A percentile compares a stretch with the other conserved stretches of the same genome.
Conservation (phyloP, 768 basidiomycete species). For the Mycena olivaceomarginata region DNA sequence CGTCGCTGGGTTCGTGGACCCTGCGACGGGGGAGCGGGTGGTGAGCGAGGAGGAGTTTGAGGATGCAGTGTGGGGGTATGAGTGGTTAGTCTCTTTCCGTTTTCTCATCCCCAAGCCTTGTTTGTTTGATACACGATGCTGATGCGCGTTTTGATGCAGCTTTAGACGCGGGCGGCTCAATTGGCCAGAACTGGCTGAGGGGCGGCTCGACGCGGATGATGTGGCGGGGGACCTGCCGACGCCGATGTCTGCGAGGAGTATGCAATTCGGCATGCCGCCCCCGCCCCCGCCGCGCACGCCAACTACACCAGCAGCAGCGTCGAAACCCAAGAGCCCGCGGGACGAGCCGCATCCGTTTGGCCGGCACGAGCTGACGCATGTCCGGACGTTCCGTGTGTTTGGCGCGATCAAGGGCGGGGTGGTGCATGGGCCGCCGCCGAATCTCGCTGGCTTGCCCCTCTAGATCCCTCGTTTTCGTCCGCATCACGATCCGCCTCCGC, state of each 20-base stretch:
- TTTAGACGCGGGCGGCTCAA: conserved; percentile 82
- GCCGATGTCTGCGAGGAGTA: conserved; percentile 38
- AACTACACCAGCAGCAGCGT: background rate
- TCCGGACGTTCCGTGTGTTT: conserved; percentile 73
- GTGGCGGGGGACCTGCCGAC: conserved; percentile 40
- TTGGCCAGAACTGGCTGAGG: conserved; percentile 73
- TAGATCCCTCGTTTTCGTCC: background rate
- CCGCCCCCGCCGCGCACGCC: conserved; percentile 25
- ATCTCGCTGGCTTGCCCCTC: background rate
- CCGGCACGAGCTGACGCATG: conserved; percentile 65
- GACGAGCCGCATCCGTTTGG: conserved; percentile 51
- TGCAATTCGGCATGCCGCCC: conserved; percentile 3
- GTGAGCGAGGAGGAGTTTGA: conserved; percentile 59
- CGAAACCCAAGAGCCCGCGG: conserved; percentile 46
- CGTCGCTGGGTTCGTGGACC: conserved; percentile 60
- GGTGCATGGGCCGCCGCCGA: background rate
- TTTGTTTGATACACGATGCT: background rate
- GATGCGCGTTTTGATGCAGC: conserved; percentile 57
- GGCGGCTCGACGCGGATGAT: conserved; percentile 49
- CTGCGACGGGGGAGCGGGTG: conserved; percentile 57
- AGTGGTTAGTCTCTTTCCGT: conserved; percentile 64
- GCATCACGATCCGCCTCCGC: background rate
- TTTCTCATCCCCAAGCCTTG: background rate
- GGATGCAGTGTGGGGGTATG: conserved; percentile 68
- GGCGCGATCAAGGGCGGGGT: conserved; percentile 64